Evolutionary conservation across 345 rosid species (phyloP).

Genomic region (Geranium rotundifolium): DNA sequence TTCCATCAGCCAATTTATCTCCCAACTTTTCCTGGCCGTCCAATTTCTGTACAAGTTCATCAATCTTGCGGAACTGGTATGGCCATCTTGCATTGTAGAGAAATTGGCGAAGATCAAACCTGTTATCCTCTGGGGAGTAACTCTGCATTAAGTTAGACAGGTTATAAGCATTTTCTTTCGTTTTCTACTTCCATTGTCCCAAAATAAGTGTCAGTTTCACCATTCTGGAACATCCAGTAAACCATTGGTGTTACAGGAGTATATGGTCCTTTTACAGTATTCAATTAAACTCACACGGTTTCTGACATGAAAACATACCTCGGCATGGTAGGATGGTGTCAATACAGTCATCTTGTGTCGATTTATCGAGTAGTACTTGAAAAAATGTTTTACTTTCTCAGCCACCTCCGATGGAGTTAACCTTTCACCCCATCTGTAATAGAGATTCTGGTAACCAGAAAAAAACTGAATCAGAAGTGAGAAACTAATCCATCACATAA

Average conservation of each 20-base stretch:
- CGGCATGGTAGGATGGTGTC: conserved; percentile 93
- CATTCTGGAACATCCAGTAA: too few species aligned
- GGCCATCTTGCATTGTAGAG: conserved; percentile 84
- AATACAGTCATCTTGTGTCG: conserved; percentile 93
- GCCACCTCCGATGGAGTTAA: conserved; percentile 75
- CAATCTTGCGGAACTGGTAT: conserved; percentile 75
- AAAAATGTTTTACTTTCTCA: conserved; percentile 87
- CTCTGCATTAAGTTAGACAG: conserved; percentile 31
- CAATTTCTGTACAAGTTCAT: conserved; percentile 54
- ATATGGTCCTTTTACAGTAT: too few species aligned
- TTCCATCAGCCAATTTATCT: neutral
- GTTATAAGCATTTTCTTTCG: neutral
- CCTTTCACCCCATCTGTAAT: conserved; percentile 79
- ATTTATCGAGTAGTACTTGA: conserved; percentile 88
- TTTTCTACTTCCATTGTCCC: too few species aligned
- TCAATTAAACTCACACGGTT: neutral
- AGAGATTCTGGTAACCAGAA: conserved; percentile 50
- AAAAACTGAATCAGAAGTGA: too few species aligned
- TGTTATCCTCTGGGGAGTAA: conserved; percentile 93
- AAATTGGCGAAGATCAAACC: conserved; percentile 86
- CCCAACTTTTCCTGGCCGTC: conserved; percentile 12
- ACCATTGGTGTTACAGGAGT: too few species aligned
- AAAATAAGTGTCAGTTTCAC: too few species aligned
- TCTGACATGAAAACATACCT: conserved; percentile 32
- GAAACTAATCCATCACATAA: too few species aligned